These are phyloP conservation scores for Pestalotiopsis sp. DNA, from an alignment of 2,329 filamentous ascomycete species.

Conservation along the genomic window DNA sequence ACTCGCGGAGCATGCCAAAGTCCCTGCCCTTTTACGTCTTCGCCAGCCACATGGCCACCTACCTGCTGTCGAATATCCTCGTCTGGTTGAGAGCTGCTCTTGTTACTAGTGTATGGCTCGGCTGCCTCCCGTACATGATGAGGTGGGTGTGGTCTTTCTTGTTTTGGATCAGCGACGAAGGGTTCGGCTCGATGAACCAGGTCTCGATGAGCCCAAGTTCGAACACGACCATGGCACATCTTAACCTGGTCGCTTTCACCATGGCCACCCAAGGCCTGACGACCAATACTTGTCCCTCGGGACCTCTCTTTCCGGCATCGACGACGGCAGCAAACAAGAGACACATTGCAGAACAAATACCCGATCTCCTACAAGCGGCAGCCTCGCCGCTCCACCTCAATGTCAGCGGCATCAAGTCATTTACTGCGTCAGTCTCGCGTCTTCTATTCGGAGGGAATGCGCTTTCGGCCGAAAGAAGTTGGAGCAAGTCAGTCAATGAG, in stretches of 20 bases:
- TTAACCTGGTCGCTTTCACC: slow-evolving; percentile 26
- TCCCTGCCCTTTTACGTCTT: slow-evolving; percentile 82
- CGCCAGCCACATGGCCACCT: slow-evolving; percentile 73
- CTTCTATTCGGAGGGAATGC: slow-evolving; percentile 8
- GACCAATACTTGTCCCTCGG: slow-evolving; percentile 40
- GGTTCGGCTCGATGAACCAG: slow-evolving; percentile 40
- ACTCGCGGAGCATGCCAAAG: slow-evolving; percentile 90
- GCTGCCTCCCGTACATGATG: slow-evolving; percentile 87
- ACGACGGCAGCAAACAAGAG: slow-evolving; percentile 42
- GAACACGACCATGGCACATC: slow-evolving; percentile 26
- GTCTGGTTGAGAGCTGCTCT: slow-evolving; percentile 79
- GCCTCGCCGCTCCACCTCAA: not conserved
- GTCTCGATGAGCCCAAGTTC: not conserved
- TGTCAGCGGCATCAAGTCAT: slow-evolving; percentile 9
- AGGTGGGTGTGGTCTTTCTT: slow-evolving; percentile 89
- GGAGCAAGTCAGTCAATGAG: slow-evolving; percentile 14
- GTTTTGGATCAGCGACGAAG: slow-evolving; percentile 92
- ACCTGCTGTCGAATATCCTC: slow-evolving; percentile 70
- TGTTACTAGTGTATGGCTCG: slow-evolving; percentile 86
- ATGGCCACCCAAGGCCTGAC: slow-evolving; percentile 19
- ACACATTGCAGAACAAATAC: slow-evolving; percentile 37
- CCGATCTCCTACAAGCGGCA: slow-evolving; percentile 16
- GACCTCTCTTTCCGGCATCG: slow-evolving; percentile 38
- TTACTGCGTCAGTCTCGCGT: slow-evolving; percentile 10
- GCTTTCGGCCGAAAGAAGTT: not conserved